Base-by-base conservation (phyloP, 371 early-diverging fungal species). In the Ordospora colligata region DNA sequence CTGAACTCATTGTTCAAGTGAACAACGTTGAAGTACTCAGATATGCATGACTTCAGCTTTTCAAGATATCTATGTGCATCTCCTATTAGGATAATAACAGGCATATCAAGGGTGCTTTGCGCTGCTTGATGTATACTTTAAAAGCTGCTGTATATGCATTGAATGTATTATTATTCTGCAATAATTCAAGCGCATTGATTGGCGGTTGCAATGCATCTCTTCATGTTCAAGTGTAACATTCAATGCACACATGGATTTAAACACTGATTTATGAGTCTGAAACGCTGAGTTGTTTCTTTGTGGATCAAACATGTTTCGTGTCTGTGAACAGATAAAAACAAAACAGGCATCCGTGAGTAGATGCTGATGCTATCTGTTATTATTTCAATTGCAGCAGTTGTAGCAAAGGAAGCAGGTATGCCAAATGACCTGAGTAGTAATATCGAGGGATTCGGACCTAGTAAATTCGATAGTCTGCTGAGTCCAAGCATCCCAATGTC, bases 71-170 rank as follows among this genome's bases (percentile, higher is more conserved):
- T 62, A 19, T 23, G 23, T 22, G 73, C 42, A 44, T 46, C 43
- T 54, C 54, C 73, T 22, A 77, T 40, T 9, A 77, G 51, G 2
- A 77, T 27, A 65, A 73, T n/a, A 19, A 77, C 74, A 45, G 77
- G 77, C 77, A 77, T 77, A 0, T 50, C 14, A 21, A 52, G 51
- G 69, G 32, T 63, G 23, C 43, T 23, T 12, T 40, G 11, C 11
- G 43, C 32, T 40, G 25, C 32, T 40, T 37, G 63, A n/a, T 63
- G 42, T 63, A 17, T 63, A 5, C 43, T 63, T 63, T 63, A 63
- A 8, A 14, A n/a, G 43, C 43, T 25, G n/a, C 25, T 11, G 14
- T 37, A 49, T 17, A 49, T 14, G 21, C 21, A 49, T 49, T 2
- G 21, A 1, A 14, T 2, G 2, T 7, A 11, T 63, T 32, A 1